phyloP scores from a whole-genome alignment of 169 alveolate genomes.

The Condylostoma magnum region DNA sequence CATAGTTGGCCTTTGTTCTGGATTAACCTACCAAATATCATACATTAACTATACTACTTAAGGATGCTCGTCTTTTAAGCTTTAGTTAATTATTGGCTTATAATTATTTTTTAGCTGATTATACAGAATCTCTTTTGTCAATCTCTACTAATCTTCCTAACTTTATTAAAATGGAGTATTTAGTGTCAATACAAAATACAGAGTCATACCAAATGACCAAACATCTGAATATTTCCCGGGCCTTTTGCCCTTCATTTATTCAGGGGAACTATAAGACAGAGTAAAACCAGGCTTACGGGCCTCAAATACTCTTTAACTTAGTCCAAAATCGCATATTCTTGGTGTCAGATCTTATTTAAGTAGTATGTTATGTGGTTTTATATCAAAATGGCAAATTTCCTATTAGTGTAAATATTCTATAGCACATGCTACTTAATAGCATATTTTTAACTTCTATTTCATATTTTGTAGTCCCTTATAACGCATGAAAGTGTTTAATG shows the following conservation, averaged over 20 bases:
- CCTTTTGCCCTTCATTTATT: slow-evolving; percentile 12
- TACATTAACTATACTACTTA: slow-evolving; percentile 3
- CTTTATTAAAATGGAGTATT: slow-evolving; percentile 4
- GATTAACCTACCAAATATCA: not conserved
- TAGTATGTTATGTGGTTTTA: slow-evolving; percentile 54
- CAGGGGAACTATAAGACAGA: slow-evolving; percentile 19
- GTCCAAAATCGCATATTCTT: slow-evolving; percentile 25
- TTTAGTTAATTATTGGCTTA: not conserved
- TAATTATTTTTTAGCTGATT: slow-evolving; percentile 14
- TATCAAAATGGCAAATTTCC: slow-evolving; percentile 47
- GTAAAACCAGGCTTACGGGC: slow-evolving; percentile 26
- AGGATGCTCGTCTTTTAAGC: slow-evolving; percentile 5
- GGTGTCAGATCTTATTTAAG: slow-evolving; percentile 34
- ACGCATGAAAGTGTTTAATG: slow-evolving; percentile 37
- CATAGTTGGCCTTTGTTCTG: slow-evolving; percentile 21
- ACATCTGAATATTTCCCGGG: slow-evolving; percentile 3
- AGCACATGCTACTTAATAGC: slow-evolving; percentile 40
- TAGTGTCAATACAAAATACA: not conserved
- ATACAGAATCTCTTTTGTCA: slow-evolving; percentile 1
- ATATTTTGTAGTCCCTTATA: slow-evolving; percentile 29
- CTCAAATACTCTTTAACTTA: slow-evolving; percentile 13
- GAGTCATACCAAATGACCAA: slow-evolving; percentile 30
- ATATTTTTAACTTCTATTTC: slow-evolving; percentile 35
- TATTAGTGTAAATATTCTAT: slow-evolving; percentile 45
- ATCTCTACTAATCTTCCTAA: not conserved